These are phyloP conservation scores for Patellifolia procumbens DNA, from an alignment of 179 eudicot genomes.

Conservation along the genomic window DNA sequence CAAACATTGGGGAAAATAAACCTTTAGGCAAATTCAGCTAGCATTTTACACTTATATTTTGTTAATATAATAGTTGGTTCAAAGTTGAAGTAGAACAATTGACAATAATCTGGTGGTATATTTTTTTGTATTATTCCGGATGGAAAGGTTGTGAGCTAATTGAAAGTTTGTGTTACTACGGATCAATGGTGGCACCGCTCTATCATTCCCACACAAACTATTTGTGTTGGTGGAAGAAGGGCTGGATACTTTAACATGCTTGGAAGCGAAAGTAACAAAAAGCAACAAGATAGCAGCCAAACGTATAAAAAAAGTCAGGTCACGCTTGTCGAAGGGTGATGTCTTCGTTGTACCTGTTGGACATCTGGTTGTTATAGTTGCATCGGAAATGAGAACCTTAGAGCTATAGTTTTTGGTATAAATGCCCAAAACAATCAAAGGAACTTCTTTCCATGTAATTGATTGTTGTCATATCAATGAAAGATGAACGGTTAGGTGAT, in stretches of 20 bases:
- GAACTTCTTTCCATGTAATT: constrained; percentile 32
- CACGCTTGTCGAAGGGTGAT: constrained; percentile 23
- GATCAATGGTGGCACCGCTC: constrained; percentile 37
- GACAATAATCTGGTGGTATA: no score
- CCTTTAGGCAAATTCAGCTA: no score
- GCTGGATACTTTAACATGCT: constrained; percentile 28
- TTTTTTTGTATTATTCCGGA: not conserved
- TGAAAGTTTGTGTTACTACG: constrained; percentile 11
- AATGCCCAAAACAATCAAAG: constrained; percentile 30
- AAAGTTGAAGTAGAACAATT: no score
- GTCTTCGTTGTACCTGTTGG: constrained; percentile 32
- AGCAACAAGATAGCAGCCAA: constrained; percentile 5
- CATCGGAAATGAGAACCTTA: constrained; percentile 27
- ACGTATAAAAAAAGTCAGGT: constrained; percentile 25
- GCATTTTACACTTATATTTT: no score
- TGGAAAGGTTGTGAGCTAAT: not conserved
- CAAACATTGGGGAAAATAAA: no score
- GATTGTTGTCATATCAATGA: not conserved
- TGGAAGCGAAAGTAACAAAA: constrained; percentile 16
- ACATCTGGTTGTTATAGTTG: constrained; percentile 21
- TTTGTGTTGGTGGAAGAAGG: constrained; percentile 33
- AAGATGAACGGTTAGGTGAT: not conserved
- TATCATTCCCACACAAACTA: constrained; percentile 30
- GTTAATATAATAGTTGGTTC: no score
- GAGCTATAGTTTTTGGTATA: constrained; percentile 29